These are phyloP conservation scores for Carex pumila DNA, from an alignment of 176 grass and related monocot species.

Conservation along the genomic window DNA sequence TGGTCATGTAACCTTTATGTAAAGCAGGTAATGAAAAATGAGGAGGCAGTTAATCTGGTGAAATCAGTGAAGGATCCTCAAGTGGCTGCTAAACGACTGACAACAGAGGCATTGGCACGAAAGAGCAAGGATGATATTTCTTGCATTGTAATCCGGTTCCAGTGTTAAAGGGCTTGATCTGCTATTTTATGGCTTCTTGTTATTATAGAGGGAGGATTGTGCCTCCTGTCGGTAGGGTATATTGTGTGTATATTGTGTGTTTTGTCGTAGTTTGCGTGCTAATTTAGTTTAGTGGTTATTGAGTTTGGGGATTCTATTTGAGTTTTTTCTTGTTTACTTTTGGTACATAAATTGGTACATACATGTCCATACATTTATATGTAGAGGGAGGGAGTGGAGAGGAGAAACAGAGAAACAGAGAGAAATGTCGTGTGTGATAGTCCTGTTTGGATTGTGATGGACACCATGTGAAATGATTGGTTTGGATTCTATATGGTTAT, in stretches of 20 bases:
- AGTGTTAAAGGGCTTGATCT: constrained; percentile 41
- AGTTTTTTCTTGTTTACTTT: neutral
- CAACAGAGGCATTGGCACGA: constrained; percentile 64
- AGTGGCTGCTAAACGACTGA: constrained; percentile 81
- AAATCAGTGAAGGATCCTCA: constrained; percentile 92
- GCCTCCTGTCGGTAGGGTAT: neutral
- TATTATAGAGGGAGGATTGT: neutral
- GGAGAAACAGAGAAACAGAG: neutral
- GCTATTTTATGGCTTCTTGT: neutral
- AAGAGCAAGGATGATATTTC: constrained; percentile 99
- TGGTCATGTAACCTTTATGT: neutral
- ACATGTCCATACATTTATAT: constrained; percentile 1
- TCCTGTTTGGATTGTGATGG: neutral
- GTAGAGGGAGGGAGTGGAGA: neutral
- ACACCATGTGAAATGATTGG: neutral
- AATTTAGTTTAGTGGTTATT: neutral
- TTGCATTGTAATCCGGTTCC: constrained; percentile 90
- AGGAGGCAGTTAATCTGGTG: constrained; percentile 82
- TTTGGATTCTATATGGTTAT: constrained; percentile 3
- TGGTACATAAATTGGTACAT: constrained; percentile 3
- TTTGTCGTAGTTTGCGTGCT: neutral
- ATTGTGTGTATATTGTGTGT: neutral
- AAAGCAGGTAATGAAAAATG: constrained; percentile 92
- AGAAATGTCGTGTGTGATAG: neutral
- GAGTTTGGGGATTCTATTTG: neutral